Conservation (phyloP, 2,329 filamentous ascomycete genomes). For the Aspergillus neotritici region DNA sequence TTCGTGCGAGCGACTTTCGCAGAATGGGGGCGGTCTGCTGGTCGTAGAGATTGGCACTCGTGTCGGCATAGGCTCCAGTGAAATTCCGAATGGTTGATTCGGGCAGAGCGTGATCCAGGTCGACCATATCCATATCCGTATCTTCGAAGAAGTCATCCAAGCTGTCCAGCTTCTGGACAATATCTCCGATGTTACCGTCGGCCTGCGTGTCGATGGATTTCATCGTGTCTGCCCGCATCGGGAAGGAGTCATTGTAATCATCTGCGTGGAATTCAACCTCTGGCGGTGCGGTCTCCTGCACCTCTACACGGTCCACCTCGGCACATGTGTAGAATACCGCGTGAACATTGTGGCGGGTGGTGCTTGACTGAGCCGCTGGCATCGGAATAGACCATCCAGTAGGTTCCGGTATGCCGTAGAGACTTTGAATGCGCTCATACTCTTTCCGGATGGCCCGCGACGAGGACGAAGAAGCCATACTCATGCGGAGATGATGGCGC, state of each 20-base stretch:
- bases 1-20: slow-evolving; percentile 70
- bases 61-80: slow-evolving; percentile 61
- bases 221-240: slow-evolving; percentile 83
- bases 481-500: slow-evolving; percentile 93
- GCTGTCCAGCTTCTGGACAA: slow-evolving; percentile 73
- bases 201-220: slow-evolving; percentile 67
- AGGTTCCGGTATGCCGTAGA: slow-evolving; percentile 94
- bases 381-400: slow-evolving; percentile 95
- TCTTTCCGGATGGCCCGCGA: slow-evolving; percentile 85
- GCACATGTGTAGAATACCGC: slow-evolving; percentile 94
- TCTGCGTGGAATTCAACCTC: slow-evolving; percentile 92
- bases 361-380: slow-evolving; percentile 80
- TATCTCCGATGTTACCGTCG: slow-evolving; percentile 68
- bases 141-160: slow-evolving; percentile 80
- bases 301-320: slow-evolving; percentile 55
- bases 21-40: slow-evolving; percentile 88
- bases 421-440: slow-evolving; percentile 85
- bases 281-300: slow-evolving; percentile 62
- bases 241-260: slow-evolving; percentile 71
- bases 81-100: slow-evolving; percentile 43
- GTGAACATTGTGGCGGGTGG: slow-evolving; percentile 86
- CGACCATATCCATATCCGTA: slow-evolving; percentile 50
- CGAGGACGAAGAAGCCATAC: slow-evolving; percentile 78
- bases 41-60: slow-evolving; percentile 79
- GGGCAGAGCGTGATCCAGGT: slow-evolving; percentile 47